A percentile compares a stretch with the other conserved stretches of the same genome.
Evolutionary conservation across 495 filamentous ascomycete species (phyloP).

Genomic region (Neurospora pannonica): DNA sequence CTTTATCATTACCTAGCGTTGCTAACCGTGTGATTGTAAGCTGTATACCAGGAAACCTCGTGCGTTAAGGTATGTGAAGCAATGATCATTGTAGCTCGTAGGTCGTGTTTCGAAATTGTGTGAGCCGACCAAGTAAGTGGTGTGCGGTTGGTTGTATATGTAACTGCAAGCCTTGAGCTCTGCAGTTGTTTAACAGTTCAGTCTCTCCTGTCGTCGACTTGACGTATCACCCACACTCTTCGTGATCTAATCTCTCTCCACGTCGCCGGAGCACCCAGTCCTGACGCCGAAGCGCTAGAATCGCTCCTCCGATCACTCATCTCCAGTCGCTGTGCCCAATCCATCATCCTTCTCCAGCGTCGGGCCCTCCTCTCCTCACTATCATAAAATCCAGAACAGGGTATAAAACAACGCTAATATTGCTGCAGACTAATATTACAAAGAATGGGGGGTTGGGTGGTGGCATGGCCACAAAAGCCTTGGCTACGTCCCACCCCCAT

Average conservation of each 20-base stretch:
- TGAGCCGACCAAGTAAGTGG: neutral
- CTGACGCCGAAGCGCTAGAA: neutral
- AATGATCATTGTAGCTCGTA: neutral
- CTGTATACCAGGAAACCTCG: neutral
- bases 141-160: neutral
- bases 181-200: neutral
- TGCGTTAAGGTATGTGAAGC: neutral
- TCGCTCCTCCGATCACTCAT: neutral
- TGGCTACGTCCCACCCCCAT: conserved; percentile 12
- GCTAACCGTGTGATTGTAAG: neutral
- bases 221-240: neutral
- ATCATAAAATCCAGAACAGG: neutral
- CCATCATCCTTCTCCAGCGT: neutral
- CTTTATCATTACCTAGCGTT: neutral
- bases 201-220: neutral
- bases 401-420: neutral
- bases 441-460: neutral
- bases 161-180: neutral
- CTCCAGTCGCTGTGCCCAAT: neutral
- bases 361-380: neutral
- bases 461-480: neutral
- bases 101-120: neutral
- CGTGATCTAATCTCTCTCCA: neutral
- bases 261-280: neutral
- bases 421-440: neutral